phyloP scores from a whole-genome alignment of 805 yeast genomes.

The Candida maltosa region DNA sequence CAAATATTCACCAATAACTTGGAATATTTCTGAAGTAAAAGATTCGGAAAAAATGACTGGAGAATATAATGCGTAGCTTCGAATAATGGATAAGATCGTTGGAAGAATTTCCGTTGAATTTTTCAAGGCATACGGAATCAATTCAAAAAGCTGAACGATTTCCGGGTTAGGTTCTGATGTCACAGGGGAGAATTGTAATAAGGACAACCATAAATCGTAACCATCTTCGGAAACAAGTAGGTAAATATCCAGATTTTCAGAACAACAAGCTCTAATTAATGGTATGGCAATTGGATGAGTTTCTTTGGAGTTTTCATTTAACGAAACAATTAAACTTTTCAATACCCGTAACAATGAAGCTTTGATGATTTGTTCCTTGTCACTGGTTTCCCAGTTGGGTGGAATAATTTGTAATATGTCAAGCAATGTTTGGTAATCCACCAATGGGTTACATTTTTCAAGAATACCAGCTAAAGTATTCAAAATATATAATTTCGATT shows the following conservation, averaged over 20 bases:
- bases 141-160: conserved; percentile 45
- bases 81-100: conserved; percentile 53
- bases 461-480: conserved; percentile 64
- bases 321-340: conserved; percentile 51
- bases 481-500: conserved; percentile 71
- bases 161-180: conserved; percentile 25
- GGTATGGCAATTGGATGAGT: conserved; percentile 61
- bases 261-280: conserved; percentile 62
- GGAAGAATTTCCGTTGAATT: conserved; percentile 76
- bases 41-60: conserved; percentile 38
- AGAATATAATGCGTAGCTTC: conserved; percentile 57
- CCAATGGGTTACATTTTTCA: conserved; percentile 61
- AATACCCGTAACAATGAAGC: conserved; percentile 49
- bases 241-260: conserved; percentile 30
- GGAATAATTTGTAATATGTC: conserved; percentile 61
- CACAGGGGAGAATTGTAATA: conserved; percentile 59
- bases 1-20: conserved; percentile 51
- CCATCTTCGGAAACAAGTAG: conserved; percentile 82
- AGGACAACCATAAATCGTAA: conserved; percentile 74
- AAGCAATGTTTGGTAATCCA: conserved; percentile 48
- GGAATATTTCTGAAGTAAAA: conserved; percentile 40
- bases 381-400: conserved; percentile 65
- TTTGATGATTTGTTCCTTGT: conserved; percentile 39
- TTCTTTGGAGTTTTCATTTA: conserved; percentile 49
- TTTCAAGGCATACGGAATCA: conserved; percentile 56